These are phyloP conservation scores for Ilex paraguariensis DNA, from an alignment of 305 asterid species.

Conservation along the genomic window DNA sequence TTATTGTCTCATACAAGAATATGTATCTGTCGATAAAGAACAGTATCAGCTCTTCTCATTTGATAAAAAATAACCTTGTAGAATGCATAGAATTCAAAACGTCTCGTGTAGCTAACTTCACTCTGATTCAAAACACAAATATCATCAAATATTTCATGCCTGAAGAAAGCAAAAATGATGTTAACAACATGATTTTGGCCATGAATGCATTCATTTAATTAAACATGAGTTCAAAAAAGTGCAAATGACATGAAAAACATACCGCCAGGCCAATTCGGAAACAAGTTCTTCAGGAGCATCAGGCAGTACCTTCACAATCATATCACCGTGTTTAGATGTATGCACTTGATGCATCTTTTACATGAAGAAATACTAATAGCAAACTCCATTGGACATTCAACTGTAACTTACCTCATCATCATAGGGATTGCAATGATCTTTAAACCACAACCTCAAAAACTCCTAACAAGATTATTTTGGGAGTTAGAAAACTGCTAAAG, in stretches of 20 bases:
- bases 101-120: too few relatives aligned
- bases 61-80: too few relatives aligned
- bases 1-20: slow-evolving; percentile 79
- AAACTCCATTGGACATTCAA: not conserved
- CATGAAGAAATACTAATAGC: not conserved
- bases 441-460: slow-evolving; percentile 95
- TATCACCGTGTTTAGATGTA: slow-evolving; percentile 11
- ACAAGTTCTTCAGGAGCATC: slow-evolving; percentile 91
- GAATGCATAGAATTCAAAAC: too few relatives aligned
- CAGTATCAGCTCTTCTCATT: not conserved
- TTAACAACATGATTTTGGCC: too few relatives aligned
- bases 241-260: slow-evolving; percentile 9
- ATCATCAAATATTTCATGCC: too few relatives aligned
- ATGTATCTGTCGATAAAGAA: slow-evolving; percentile 51
- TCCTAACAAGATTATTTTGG: slow-evolving; percentile 45
- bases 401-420: slow-evolving; percentile 65
- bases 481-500: not conserved
- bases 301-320: slow-evolving; percentile 56
- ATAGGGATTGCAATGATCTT: slow-evolving; percentile 80
- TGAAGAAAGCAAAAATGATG: too few relatives aligned
- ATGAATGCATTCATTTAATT: too few relatives aligned
- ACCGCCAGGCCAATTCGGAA: slow-evolving; percentile 93
- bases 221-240: not conserved
- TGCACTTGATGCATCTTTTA: too few relatives aligned
- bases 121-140: too few relatives aligned